A percentile compares a stretch with the other conserved stretches of the same genome.
Evolutionary conservation across 768 basidiomycete genomes (phyloP).

Genomic region (Pleurotus djamor): DNA sequence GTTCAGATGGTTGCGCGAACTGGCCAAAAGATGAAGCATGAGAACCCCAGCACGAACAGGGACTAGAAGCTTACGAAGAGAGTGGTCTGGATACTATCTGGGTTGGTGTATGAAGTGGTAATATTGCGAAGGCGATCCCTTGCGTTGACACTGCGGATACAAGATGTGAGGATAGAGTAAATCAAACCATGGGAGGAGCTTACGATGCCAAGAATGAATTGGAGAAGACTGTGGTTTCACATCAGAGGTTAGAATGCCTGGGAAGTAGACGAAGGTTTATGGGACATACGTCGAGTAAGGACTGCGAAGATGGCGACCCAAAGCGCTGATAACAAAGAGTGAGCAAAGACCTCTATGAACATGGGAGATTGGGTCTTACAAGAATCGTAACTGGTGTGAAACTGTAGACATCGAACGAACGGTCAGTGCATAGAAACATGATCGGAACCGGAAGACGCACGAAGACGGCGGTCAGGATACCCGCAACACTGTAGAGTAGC

Average conservation of each 20-base stretch:
- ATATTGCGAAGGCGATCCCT: not conserved
- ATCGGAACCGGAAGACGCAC: not conserved
- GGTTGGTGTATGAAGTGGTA: not conserved
- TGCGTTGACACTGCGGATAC: not conserved
- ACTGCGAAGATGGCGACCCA: not conserved
- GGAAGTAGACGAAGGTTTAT: not conserved
- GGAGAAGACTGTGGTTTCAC: not conserved
- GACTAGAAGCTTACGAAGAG: not conserved
- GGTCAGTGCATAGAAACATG: not conserved
- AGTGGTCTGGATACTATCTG: not conserved
- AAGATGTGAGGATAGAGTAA: not conserved
- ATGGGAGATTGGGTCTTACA: not conserved
- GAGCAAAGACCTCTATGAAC: not conserved
- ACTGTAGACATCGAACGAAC: not conserved
- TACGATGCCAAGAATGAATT: not conserved
- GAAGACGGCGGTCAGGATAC: not conserved
- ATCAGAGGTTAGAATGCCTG: no score
- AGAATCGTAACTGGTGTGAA: not conserved
- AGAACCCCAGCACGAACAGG: not conserved
- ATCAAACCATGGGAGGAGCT: not conserved
- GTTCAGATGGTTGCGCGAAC: not conserved
- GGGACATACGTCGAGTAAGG: not conserved
- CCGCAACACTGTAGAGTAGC: not conserved
- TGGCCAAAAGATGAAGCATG: not conserved
- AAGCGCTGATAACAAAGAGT: not conserved